phyloP scores from a whole-genome alignment of 2,329 filamentous ascomycete genomes.

The Fusarium acutatum region DNA sequence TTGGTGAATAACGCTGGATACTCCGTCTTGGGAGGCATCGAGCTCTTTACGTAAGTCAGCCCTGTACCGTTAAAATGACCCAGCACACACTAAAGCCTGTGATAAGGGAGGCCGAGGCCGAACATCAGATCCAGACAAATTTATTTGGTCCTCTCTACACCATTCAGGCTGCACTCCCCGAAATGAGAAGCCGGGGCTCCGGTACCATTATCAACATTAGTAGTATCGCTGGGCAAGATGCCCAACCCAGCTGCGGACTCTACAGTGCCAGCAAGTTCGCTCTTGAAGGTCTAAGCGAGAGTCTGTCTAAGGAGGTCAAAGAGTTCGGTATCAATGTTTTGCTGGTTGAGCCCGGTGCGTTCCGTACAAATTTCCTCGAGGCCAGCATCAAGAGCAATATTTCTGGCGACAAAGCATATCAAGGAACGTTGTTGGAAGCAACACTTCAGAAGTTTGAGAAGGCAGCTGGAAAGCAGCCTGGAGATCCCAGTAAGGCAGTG shows the following conservation, averaged over 20 bases:
- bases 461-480: slow-evolving; percentile 47
- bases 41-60: slow-evolving; percentile 39
- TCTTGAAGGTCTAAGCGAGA: slow-evolving; percentile 53
- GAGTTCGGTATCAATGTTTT: slow-evolving; percentile 55
- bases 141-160: slow-evolving; percentile 58
- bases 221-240: slow-evolving; percentile 53
- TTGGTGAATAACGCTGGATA: slow-evolving; percentile 63
- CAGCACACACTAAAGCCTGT: not conserved
- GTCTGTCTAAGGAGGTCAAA: slow-evolving; percentile 52
- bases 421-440: slow-evolving; percentile 39
- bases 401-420: slow-evolving; percentile 38
- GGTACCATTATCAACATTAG: slow-evolving; percentile 58
- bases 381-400: slow-evolving; percentile 36
- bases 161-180: slow-evolving; percentile 57
- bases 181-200: slow-evolving; percentile 52
- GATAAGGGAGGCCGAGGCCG: slow-evolving; percentile 49
- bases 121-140: slow-evolving; percentile 56
- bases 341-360: slow-evolving; percentile 59
- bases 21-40: slow-evolving; percentile 36
- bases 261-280: slow-evolving; percentile 59
- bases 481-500: slow-evolving; percentile 51
- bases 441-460: slow-evolving; percentile 38
- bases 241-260: slow-evolving; percentile 50
- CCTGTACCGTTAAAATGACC: not conserved
- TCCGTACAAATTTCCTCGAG: slow-evolving; percentile 57